These are phyloP conservation scores for Acer yangbiense DNA, from an alignment of 345 rosid species.

Conservation along the genomic window DNA sequence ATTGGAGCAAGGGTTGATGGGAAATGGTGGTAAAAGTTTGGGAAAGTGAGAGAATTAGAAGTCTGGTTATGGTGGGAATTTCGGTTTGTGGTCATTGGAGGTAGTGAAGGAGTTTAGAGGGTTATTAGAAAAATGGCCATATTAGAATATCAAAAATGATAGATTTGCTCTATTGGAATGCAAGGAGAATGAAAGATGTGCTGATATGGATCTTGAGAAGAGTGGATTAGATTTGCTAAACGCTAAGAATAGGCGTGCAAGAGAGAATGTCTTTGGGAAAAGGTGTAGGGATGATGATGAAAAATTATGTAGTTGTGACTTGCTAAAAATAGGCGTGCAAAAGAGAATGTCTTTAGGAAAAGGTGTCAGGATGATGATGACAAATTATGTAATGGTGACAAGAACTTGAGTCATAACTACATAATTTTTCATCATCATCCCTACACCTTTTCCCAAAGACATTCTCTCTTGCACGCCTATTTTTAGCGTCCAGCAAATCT, in stretches of 20 bases:
- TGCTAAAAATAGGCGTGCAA: constrained; percentile 21
- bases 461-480: constrained; percentile 13
- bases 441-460: too few species aligned
- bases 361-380: constrained; percentile 28
- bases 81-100: constrained; percentile 36
- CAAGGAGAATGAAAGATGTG: constrained; percentile 17
- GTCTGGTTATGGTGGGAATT: constrained; percentile 25
- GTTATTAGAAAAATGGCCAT: constrained; percentile 34
- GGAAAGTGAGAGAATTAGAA: constrained; percentile 17
- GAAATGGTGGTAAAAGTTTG: constrained; percentile 23
- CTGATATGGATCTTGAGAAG: constrained; percentile 15
- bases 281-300: constrained; percentile 28
- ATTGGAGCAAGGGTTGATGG: constrained; percentile 54
- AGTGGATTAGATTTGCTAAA: constrained; percentile 15
- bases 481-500: constrained; percentile 17
- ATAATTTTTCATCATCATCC: too few species aligned
- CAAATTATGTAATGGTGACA: neutral
- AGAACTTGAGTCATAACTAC: too few species aligned
- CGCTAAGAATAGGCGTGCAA: constrained; percentile 20
- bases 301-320: neutral
- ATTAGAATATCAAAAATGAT: constrained; percentile 21
- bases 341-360: constrained; percentile 13
- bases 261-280: constrained; percentile 13
- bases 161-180: constrained; percentile 21
- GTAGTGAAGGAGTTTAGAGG: constrained; percentile 47